Conservation (phyloP, 352 stramenopile genomes). For the Phytophthora lateralis region DNA sequence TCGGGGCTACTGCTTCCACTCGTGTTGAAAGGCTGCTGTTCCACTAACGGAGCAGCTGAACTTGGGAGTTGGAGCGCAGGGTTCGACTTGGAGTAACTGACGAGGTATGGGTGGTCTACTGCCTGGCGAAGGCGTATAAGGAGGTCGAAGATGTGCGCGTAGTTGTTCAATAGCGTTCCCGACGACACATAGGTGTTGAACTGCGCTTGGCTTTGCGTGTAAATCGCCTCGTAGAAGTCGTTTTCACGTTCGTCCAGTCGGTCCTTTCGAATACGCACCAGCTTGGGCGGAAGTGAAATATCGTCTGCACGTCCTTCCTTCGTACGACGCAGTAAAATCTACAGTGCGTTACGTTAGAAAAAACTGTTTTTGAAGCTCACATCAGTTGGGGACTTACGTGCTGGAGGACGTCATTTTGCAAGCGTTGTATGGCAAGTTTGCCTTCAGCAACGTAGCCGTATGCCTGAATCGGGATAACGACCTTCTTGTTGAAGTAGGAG, state of each 20-base stretch:
- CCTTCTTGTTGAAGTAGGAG: conserved; percentile 98
- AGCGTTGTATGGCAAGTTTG: conserved; percentile 94
- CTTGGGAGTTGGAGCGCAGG: conserved; percentile 71
- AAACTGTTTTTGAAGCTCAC: neutral
- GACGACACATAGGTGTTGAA: conserved; percentile 99
- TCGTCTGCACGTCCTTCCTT: conserved; percentile 98
- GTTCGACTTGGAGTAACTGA: conserved; percentile 91
- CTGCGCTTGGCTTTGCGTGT: conserved; percentile 96
- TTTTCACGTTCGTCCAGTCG: conserved; percentile 91
- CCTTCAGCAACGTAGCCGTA: conserved; percentile 94
- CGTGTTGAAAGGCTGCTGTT: conserved; percentile 67
- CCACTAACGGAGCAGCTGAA: conserved; percentile 48
- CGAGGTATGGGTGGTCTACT: conserved; percentile 99
- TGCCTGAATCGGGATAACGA: conserved; percentile 98
- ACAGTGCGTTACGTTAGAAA: conserved; percentile 9
- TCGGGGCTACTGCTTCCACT: conserved; percentile 30
- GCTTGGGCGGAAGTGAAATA: conserved; percentile 89
- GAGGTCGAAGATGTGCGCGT: conserved; percentile 98
- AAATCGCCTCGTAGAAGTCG: conserved; percentile 99
- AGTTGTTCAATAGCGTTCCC: conserved; percentile 99
- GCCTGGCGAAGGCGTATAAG: conserved; percentile 97
- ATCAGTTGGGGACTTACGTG: conserved; percentile 58
- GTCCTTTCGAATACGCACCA: conserved; percentile 89
- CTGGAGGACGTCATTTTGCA: conserved; percentile 94
- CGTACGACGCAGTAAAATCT: conserved; percentile 97